A percentile compares a stretch with the other conserved stretches of the same genome.
Evolutionary conservation across 2,329 filamentous ascomycete species (phyloP).

Genomic region (Ophiostoma sp.): DNA sequence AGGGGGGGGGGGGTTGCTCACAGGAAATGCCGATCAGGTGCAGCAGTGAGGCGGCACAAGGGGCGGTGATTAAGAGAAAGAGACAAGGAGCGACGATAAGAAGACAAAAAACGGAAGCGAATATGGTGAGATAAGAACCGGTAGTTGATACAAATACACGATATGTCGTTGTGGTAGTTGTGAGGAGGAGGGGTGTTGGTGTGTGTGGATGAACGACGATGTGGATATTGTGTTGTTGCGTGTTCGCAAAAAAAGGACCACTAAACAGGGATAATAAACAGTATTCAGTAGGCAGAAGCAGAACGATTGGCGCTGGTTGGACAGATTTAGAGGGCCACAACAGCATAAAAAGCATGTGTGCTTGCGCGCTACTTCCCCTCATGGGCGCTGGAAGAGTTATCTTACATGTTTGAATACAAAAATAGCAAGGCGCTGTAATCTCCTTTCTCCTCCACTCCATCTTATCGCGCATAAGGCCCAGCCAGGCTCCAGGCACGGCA

Average conservation of each 20-base stretch:
- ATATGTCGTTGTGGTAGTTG: constrained; percentile 18
- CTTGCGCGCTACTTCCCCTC: neutral
- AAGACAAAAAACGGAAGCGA: constrained; percentile 15
- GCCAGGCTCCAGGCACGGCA: neutral
- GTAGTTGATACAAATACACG: constrained; percentile 20
- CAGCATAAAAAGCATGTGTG: neutral
- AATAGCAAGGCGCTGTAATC: neutral
- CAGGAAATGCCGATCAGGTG: constrained; percentile 21
- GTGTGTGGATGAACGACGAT: constrained; percentile 7
- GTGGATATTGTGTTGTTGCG: constrained; percentile 16
- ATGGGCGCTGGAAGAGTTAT: neutral
- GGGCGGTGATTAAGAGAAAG: constrained; percentile 4
- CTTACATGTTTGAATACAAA: neutral
- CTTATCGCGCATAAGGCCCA: constrained; percentile 3
- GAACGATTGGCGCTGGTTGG: neutral
- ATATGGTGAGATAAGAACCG: constrained; percentile 2
- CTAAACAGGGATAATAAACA: neutral
- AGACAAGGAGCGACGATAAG: constrained; percentile 14
- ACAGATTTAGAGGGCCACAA: neutral
- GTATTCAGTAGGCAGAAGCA: neutral
- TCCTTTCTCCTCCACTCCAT: neutral
- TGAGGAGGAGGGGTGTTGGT: neutral
- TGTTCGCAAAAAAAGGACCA: constrained; percentile 4
- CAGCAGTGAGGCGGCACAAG: constrained; percentile 8
- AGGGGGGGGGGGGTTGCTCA: constrained; percentile 16